Conservation (phyloP, 106 monocot species). For the Platanthera guangdongensis region DNA sequence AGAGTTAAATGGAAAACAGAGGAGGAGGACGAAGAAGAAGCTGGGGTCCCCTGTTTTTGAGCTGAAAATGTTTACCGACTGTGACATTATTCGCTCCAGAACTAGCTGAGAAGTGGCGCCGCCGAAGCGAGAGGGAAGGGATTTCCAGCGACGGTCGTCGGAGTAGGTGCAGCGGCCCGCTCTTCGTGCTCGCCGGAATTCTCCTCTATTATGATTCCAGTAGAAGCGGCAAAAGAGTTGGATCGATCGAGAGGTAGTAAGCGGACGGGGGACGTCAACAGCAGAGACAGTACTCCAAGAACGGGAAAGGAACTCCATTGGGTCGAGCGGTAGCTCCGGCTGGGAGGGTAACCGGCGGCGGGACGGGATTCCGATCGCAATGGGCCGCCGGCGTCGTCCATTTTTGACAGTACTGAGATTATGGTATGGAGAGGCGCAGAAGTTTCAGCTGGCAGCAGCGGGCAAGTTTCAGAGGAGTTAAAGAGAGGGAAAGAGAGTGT, state of each 20-base stretch:
- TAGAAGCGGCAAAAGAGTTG: not conserved
- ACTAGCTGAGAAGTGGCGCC: constrained; percentile 68
- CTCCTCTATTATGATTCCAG: constrained; percentile 14
- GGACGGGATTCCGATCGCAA: not conserved
- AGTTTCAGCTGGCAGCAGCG: not conserved
- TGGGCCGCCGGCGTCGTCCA: not conserved
- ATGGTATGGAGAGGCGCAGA: not conserved
- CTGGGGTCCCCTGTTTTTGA: not conserved
- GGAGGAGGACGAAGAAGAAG: not conserved
- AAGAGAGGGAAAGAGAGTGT: too few species aligned
- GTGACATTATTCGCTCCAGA: constrained; percentile 70
- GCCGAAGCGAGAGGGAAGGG: constrained; percentile 55
- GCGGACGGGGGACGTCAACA: constrained; percentile 27
- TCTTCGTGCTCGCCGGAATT: constrained; percentile 14
- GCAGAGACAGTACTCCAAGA: constrained; percentile 45
- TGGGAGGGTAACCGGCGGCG: not conserved
- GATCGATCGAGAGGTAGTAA: not conserved
- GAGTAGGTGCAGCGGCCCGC: constrained; percentile 1
- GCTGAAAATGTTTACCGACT: constrained; percentile 34
- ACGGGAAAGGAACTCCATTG: constrained; percentile 66
- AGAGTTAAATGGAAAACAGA: not conserved
- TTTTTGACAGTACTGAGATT: not conserved
- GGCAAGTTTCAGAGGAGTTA: too few species aligned
- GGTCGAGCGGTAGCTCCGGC: constrained; percentile 16
- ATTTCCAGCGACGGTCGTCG: constrained; percentile 22